Evolutionary conservation across 106 monocot genomes (phyloP).

Genomic region (Dendrobium chrysotoxum): DNA sequence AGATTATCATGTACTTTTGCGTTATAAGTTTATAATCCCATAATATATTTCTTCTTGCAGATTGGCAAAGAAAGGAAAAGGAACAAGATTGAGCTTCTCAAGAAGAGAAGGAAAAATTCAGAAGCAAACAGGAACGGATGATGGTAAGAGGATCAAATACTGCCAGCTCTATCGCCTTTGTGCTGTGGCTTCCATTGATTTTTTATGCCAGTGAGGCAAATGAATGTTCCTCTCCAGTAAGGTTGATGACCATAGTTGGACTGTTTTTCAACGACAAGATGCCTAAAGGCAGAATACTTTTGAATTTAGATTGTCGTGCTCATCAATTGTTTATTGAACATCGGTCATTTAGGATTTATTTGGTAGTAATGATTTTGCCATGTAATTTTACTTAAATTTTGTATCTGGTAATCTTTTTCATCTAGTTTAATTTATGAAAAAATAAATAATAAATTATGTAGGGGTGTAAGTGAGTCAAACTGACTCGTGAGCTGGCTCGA

Average conservation of each 20-base stretch:
- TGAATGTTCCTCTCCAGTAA: not conserved
- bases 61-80: conserved; percentile 53
- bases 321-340: not conserved
- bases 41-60: conserved; percentile 24
- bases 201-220: not conserved
- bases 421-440: not conserved
- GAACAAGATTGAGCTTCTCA: conserved; percentile 41
- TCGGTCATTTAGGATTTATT: not conserved
- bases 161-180: not conserved
- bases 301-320: not conserved
- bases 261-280: too few species aligned
- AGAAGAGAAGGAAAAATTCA: conserved; percentile 64
- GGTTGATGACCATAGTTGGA: not conserved
- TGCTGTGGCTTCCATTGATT: not conserved
- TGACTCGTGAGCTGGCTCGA: too few species aligned
- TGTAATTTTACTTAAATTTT: not conserved
- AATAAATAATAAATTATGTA: too few species aligned
- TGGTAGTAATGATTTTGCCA: not conserved
- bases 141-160: not conserved
- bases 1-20: not conserved
- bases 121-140: conserved; percentile 18
- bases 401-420: not conserved
- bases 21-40: not conserved
- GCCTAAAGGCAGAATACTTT: not conserved
- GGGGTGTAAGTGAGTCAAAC: too few species aligned